Evolutionary conservation across 2,329 filamentous ascomycete genomes (phyloP), one percentile per base, ranked within the genome.

Genomic region (Penicillium sp.): DNA sequence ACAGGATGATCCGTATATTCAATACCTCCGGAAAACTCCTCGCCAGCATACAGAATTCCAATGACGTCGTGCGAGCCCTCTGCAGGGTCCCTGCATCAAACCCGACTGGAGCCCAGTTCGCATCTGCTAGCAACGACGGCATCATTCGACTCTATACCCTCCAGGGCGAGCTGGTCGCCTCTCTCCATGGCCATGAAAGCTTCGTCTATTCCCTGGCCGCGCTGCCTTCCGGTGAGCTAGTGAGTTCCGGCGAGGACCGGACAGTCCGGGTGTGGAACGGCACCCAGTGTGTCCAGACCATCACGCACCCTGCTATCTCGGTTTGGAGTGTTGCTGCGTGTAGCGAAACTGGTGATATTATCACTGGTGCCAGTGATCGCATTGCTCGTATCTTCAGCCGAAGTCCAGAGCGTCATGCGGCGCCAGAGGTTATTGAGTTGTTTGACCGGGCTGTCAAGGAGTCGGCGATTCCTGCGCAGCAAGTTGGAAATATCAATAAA

Each of bases 221-320:
- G 20, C 74, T 95, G 8, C 88, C 92, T 0, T 84, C 87, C 0
- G 92, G 92, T 5, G 90, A 96, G 65, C 77, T 98, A 27, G 87
- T 95, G 42, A 97, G 92, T 68, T 84, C 89, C 1, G 90, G 90
- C 15, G 93, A 98, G 70, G 93, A 98, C 71, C 82, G 93, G n/a
- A 96, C 93, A 0, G 82, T 95, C 29, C 82, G 89, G 45, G 77
- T 98, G 66, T 98, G 95, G 93, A 85, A 81, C 59, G 88, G 86
- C 39, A 81, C 76, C 12, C 79, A 90, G 49, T 97, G 92, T 66
- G 74, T 95, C 40, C 93, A 98, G 70, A 96, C 92, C 33, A 97
- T 98, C 56, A 96, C 92, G 1, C 90, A 96, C 63, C 93, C 93
- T 9, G 93, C 93, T 8, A 95, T 97, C 47, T 97, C 92, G 0